A percentile compares a stretch with the other conserved stretches of the same genome.
Evolutionary conservation across 2,329 filamentous ascomycete genomes (phyloP).

Genomic region (Cladosporium sphaerospermum): DNA sequence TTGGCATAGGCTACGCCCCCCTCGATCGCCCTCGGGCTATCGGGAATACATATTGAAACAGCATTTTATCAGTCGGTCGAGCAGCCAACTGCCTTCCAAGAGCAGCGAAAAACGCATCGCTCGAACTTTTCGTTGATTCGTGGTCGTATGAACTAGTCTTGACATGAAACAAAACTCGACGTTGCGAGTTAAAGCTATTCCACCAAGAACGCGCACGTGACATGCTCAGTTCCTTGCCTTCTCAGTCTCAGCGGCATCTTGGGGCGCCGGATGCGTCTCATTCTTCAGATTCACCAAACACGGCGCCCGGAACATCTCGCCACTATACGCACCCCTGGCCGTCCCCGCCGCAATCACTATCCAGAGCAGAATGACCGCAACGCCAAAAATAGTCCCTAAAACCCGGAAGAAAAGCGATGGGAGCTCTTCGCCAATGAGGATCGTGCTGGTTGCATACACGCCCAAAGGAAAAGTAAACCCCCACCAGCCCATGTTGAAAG

Average conservation of each 20-base stretch:
- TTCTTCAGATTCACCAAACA: conserved; percentile 36
- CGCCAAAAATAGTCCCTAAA: conserved; percentile 49
- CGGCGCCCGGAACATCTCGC: conserved; percentile 49
- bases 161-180: no score
- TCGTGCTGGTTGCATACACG: conserved; percentile 48
- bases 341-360: conserved; percentile 48
- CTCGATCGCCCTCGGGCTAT: neutral
- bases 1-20: no score
- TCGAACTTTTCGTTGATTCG: no score
- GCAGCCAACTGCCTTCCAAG: no score
- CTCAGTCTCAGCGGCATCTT: conserved; percentile 1
- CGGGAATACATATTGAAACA: no score
- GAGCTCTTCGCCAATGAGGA: conserved; percentile 45
- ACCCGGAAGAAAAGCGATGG: conserved; percentile 51
- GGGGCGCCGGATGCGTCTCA: neutral
- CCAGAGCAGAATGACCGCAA: conserved; percentile 51
- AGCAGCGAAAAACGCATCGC: no score
- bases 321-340: conserved; percentile 41
- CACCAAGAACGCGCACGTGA: no score
- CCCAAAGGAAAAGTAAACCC: conserved; percentile 55
- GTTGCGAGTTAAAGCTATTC: no score
- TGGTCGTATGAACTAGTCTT: no score
- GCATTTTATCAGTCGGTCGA: no score
- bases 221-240: neutral
- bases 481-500: conserved; percentile 61